Base-by-base conservation (phyloP, 2,329 filamentous ascomycete genomes). In the Cladosporium sphaerospermum region DNA sequence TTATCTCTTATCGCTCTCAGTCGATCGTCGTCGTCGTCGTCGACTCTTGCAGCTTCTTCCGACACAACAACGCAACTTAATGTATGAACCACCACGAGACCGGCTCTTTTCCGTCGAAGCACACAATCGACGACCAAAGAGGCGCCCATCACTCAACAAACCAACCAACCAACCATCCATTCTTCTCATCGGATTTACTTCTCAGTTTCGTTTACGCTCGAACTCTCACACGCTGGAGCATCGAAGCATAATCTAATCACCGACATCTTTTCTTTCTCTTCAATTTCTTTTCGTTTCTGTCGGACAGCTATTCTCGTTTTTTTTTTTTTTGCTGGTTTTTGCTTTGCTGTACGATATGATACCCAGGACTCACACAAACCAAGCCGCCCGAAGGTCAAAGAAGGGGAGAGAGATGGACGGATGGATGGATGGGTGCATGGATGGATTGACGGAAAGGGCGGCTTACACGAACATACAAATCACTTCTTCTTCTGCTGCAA, bases 321-420 rank as follows among this genome's bases (percentile, higher is more conserved):
- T 39, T 14, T 39, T 14, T 37, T 42, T 18, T 23, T 19, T 53
- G 28, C 44, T 39, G 47, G 14, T 13, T 37, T 36, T n/a, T 40
- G 39, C 19, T 28, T 42, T 28, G 23, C 19, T 52, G 54, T 56
- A 54, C 52, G 54, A 56, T 54, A 56, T 51, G 51, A 56, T 56
- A 53, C 54, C 51, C 51, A 45, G 53, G 49, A 28, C 46, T 33
- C 36, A 36, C 45, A 40, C 48, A 51, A 5, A 28, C 23, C 23
- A 28, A 28, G 23, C 23, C 23, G 23, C 23, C 23, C 23, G 5
- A 28, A 28, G 23, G 23, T 5, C 23, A 28, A 28, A 28, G 23
- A 16, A 16, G 48, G 40, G 48, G 44, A 44, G 48, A 18, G 23
- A 37, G 32, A 28, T 37, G 32, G 13, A 50, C 11, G 39, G 37